Evolutionary conservation across 2,329 filamentous ascomycete genomes (phyloP).

Genomic region (Apiospora malaysiana): DNA sequence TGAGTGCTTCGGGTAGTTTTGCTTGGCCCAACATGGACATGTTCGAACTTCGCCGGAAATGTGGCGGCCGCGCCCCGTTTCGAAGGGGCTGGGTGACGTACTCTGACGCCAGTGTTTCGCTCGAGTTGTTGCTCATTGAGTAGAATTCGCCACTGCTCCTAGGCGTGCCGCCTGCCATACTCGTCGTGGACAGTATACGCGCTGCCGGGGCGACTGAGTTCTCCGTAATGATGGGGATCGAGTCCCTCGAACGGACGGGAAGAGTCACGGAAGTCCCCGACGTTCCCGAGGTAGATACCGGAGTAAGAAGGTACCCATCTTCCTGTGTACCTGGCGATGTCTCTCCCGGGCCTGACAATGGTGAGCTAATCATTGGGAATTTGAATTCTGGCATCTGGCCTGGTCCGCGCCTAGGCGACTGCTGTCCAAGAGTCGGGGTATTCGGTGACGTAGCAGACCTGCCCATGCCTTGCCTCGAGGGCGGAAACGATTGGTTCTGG

Average conservation of each 20-base stretch:
- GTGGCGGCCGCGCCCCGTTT: conserved; percentile 46
- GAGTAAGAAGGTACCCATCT: conserved; percentile 49
- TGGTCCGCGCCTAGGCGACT: conserved; percentile 48
- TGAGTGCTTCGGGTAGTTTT: conserved; percentile 75
- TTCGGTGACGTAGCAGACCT: conserved; percentile 51
- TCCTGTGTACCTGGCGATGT: conserved; percentile 37
- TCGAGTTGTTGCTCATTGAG: conserved; percentile 91
- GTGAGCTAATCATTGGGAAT: conserved; percentile 57
- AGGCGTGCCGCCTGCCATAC: conserved; percentile 76
- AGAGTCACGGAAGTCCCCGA: conserved; percentile 44
- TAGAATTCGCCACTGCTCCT: conserved; percentile 95
- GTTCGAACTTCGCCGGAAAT: conserved; percentile 54
- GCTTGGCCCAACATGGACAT: conserved; percentile 48
- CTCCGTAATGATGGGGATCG: conserved; percentile 59
- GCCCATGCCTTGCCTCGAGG: conserved; percentile 50
- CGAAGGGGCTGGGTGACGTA: conserved; percentile 66
- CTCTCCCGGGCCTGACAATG: conserved; percentile 41
- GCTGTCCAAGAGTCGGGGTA: conserved; percentile 47
- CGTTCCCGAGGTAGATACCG: conserved; percentile 43
- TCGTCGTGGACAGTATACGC: conserved; percentile 78
- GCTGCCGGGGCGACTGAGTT: conserved; percentile 64
- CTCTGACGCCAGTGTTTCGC: conserved; percentile 90
- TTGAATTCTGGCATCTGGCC: conserved; percentile 60
- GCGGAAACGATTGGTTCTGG: conserved; percentile 53
- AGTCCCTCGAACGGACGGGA: conserved; percentile 49